Conservation (phyloP, 139 green algal species). For the Chlamydomonas schloesseri region DNA sequence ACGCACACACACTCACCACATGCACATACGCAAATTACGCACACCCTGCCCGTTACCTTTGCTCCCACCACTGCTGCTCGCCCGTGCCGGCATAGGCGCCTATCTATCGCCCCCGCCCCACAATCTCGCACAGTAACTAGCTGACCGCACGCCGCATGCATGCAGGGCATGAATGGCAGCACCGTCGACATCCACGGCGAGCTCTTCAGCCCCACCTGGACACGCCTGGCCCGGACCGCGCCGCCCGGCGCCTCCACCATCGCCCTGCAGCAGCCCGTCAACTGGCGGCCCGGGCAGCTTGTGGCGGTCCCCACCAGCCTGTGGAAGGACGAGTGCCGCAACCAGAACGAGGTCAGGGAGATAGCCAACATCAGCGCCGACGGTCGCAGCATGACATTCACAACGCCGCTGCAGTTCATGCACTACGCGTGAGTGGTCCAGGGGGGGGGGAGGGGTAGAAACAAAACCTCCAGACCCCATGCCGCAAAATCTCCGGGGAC, state of each 20-base stretch:
- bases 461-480: too few species aligned
- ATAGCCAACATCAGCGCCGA: constrained; percentile 39
- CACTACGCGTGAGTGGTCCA: constrained; percentile 62
- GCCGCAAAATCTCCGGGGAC: too few species aligned
- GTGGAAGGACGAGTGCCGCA: constrained; percentile 60
- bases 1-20: too few species aligned
- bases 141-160: too few species aligned
- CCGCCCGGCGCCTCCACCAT: background rate
- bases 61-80: too few species aligned
- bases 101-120: too few species aligned
- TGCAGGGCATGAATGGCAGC: background rate
- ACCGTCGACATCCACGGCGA: constrained; percentile 65
- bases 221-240: constrained; percentile 49
- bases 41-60: too few species aligned
- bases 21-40: too few species aligned
- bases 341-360: constrained; percentile 64
- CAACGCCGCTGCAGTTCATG: constrained; percentile 20
- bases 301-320: constrained; percentile 57
- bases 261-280: constrained; percentile 52
- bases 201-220: constrained; percentile 66
- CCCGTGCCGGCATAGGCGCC: too few species aligned
- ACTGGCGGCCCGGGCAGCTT: constrained; percentile 61
- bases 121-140: too few species aligned
- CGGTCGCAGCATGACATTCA: constrained; percentile 43
- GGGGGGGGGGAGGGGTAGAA: too few species aligned